Evolutionary conservation across 495 filamentous ascomycete genomes (phyloP).

Genomic region (Penicillium herquei): DNA sequence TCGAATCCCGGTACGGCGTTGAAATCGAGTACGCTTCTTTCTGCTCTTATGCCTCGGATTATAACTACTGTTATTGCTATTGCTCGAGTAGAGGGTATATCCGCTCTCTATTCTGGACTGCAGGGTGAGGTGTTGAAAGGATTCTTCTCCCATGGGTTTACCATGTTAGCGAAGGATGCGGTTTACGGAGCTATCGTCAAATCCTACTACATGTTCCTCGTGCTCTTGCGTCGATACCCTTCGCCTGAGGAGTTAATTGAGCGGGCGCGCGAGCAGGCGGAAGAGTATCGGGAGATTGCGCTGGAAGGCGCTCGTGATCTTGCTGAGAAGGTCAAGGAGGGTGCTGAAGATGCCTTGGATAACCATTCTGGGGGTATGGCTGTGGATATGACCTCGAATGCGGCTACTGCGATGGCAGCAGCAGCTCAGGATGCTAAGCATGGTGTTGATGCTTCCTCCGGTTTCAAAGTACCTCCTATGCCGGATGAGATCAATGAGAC

Average conservation of each 20-base stretch:
- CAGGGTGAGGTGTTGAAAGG: constrained; percentile 76
- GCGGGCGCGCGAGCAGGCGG: constrained; percentile 42
- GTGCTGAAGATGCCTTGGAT: constrained; percentile 27
- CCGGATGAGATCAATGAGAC: constrained; percentile 41
- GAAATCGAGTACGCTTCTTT: constrained; percentile 9
- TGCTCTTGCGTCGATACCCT: constrained; percentile 41
- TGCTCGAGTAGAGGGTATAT: constrained; percentile 62
- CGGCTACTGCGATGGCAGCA: constrained; percentile 10
- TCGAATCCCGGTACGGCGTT: background rate
- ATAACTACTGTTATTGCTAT: constrained; percentile 63
- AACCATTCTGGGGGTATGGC: constrained; percentile 26
- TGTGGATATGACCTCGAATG: constrained; percentile 36
- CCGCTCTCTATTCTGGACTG: constrained; percentile 74
- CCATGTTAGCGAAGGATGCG: constrained; percentile 84
- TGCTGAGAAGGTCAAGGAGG: constrained; percentile 30
- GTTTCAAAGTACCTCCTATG: constrained; percentile 17
- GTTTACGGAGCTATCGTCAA: constrained; percentile 74
- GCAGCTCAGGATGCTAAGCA: background rate
- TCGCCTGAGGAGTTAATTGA: constrained; percentile 43
- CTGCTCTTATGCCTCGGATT: constrained; percentile 48
- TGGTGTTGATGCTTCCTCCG: constrained; percentile 25
- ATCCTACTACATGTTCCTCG: constrained; percentile 55
- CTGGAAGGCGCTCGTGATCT: constrained; percentile 43
- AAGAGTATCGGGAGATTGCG: constrained; percentile 43
- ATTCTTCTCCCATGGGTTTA: constrained; percentile 82